phyloP scores from a whole-genome alignment of 1,139 yeast genomes.

The Magnusiomyces tetraspermus region DNA sequence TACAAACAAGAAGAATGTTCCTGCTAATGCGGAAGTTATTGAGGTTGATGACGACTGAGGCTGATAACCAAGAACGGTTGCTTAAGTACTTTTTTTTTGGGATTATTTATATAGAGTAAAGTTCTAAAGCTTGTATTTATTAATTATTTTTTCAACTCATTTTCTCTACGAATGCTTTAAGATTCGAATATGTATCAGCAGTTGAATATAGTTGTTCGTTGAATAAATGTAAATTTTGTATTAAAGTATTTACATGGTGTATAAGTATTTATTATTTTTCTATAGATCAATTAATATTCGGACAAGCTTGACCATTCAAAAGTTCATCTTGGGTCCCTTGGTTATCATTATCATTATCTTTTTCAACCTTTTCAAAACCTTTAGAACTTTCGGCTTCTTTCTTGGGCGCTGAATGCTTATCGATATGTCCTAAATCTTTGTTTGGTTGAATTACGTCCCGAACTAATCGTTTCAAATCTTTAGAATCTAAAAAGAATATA shows the following conservation, averaged over 20 bases:
- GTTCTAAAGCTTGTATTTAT: too few relatives aligned
- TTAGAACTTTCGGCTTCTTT: constrained; percentile 2
- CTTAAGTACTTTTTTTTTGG: too few relatives aligned
- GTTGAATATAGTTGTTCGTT: too few relatives aligned
- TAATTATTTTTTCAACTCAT: too few relatives aligned
- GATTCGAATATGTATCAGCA: too few relatives aligned
- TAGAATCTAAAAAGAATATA: too few relatives aligned
- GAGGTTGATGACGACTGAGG: constrained; percentile 4
- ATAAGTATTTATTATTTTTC: too few relatives aligned
- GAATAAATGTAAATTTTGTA: too few relatives aligned
- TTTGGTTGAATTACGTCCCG: constrained; percentile 42
- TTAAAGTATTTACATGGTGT: too few relatives aligned
- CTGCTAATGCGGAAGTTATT: constrained; percentile 2
- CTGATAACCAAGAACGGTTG: too few relatives aligned
- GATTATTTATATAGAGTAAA: too few relatives aligned
- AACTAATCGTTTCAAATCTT: constrained; percentile 46
- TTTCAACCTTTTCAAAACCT: not conserved
- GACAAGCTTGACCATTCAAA: constrained; percentile 8
- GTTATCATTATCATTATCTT: not conserved
- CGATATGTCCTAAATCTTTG: constrained; percentile 41
- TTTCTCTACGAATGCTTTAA: too few relatives aligned
- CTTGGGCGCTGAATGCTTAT: constrained; percentile 20
- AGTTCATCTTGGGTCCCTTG: not conserved
- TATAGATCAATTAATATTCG: constrained; percentile 5
- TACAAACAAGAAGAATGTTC: not conserved